Conservation (phyloP, 257 asterid species). For the Schizonepeta tenuifolia region DNA sequence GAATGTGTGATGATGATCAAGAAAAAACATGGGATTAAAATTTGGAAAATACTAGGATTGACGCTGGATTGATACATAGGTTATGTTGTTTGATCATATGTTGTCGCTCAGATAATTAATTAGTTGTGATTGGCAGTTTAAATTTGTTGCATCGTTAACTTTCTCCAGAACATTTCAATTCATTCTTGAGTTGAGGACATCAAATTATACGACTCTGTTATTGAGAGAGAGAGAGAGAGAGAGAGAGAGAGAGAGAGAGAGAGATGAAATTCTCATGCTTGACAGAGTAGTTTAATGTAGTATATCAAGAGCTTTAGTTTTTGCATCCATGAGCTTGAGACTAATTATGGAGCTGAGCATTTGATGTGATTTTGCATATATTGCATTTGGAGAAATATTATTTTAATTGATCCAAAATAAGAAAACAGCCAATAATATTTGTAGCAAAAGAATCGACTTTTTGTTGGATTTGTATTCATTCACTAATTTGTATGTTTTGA, state of each 20-base stretch:
- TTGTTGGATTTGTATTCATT: too few relatives aligned
- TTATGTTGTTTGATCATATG: constrained; percentile 22
- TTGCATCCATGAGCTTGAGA: neutral
- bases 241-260: too few relatives aligned
- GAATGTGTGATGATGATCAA: constrained; percentile 27
- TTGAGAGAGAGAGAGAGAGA: neutral
- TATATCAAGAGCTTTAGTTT: constrained; percentile 4
- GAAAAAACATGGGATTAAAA: constrained; percentile 28
- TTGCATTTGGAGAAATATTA: neutral
- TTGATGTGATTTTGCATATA: neutral
- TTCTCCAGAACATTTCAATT: too few relatives aligned
- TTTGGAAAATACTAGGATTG: constrained; percentile 10
- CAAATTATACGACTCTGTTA: too few relatives aligned
- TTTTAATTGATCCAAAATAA: neutral
- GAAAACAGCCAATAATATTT: neutral
- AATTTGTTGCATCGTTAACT: constrained; percentile 24
- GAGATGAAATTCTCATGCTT: neutral
- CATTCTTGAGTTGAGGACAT: too few relatives aligned
- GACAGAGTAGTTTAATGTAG: neutral
- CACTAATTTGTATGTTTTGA: too few relatives aligned
- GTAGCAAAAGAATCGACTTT: too few relatives aligned
- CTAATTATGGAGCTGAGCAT: neutral
- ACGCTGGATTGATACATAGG: constrained; percentile 41
- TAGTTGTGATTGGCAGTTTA: constrained; percentile 5
- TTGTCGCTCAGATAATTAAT: neutral